A percentile compares a stretch with the other conserved stretches of the same genome.
These are phyloP conservation scores for Ustilago cynodontis DNA, from an alignment of 1,284 basidiomycete genomes.

Conservation along the genomic window DNA sequence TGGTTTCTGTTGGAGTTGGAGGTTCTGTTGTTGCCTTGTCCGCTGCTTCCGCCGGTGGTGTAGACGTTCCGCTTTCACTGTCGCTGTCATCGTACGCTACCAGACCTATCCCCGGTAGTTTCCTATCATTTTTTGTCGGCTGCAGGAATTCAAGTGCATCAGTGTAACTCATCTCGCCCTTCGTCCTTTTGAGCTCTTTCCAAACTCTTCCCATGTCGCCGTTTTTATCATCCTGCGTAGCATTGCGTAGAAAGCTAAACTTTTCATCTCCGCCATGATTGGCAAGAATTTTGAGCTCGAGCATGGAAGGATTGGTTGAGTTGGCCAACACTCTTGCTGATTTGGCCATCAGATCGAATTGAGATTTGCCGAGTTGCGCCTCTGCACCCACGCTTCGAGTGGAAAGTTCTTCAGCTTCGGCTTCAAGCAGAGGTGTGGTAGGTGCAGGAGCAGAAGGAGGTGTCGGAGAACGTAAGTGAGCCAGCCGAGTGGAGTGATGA, in stretches of 20 bases:
- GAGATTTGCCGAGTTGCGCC: conserved; percentile 56
- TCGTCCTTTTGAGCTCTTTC: conserved; percentile 7
- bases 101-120: background rate
- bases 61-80: background rate
- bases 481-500: conserved; percentile 10
- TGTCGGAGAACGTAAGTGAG: background rate
- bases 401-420: background rate
- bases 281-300: conserved; percentile 87
- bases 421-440: background rate
- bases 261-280: conserved; percentile 79
- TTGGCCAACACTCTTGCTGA: conserved; percentile 78
- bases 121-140: background rate
- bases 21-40: background rate
- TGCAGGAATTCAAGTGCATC: background rate
- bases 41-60: background rate
- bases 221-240: background rate
- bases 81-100: conserved; percentile 37
- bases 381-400: background rate
- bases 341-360: conserved; percentile 79
- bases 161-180: conserved; percentile 12
- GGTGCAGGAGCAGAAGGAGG: background rate
- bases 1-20: background rate
- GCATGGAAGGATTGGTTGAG: conserved; percentile 80
- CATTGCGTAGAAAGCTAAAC: conserved; percentile 79
- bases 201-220: background rate